These are phyloP conservation scores for Gracilariopsis chorda DNA, from an alignment of 23 red algal species.

Conservation along the genomic window DNA sequence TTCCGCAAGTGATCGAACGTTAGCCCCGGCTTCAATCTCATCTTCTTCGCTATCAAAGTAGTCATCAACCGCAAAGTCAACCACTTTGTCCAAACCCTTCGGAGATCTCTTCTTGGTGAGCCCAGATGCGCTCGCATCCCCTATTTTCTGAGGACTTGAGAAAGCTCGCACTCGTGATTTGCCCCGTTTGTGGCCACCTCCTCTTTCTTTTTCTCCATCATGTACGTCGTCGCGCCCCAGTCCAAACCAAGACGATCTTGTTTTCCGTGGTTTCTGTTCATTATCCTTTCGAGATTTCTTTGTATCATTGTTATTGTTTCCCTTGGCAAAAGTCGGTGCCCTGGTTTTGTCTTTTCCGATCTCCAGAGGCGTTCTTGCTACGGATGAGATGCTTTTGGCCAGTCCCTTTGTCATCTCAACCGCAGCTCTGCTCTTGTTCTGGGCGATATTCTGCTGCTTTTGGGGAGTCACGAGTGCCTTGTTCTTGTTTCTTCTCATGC, in stretches of 20 bases:
- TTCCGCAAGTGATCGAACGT: constrained; percentile 28
- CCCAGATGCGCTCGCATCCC: neutral
- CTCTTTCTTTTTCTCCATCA: neutral
- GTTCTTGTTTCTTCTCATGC: neutral
- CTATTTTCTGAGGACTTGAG: neutral
- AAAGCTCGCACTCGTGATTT: neutral
- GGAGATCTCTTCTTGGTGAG: neutral
- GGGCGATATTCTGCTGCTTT: neutral
- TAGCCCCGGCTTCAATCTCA: constrained; percentile 3
- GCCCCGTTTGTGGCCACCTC: neutral
- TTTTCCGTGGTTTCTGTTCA: neutral
- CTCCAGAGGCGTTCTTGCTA: neutral
- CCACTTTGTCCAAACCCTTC: neutral
- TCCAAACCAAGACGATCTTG: neutral
- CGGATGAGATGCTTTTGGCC: neutral
- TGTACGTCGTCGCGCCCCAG: neutral
- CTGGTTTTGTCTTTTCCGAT: neutral
- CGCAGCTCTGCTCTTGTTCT: neutral
- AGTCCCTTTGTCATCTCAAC: neutral
- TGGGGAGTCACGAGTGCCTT: neutral
- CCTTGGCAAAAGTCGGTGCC: neutral
- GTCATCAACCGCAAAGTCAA: constrained; percentile 17
- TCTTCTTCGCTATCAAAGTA: constrained; percentile 38
- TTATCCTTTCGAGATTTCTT: neutral
- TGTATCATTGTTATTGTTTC: neutral